A percentile compares a stretch with the other conserved stretches of the same genome.
Evolutionary conservation across 2,329 filamentous ascomycete species (phyloP).

Genomic region (Metarhizium guizhouense): DNA sequence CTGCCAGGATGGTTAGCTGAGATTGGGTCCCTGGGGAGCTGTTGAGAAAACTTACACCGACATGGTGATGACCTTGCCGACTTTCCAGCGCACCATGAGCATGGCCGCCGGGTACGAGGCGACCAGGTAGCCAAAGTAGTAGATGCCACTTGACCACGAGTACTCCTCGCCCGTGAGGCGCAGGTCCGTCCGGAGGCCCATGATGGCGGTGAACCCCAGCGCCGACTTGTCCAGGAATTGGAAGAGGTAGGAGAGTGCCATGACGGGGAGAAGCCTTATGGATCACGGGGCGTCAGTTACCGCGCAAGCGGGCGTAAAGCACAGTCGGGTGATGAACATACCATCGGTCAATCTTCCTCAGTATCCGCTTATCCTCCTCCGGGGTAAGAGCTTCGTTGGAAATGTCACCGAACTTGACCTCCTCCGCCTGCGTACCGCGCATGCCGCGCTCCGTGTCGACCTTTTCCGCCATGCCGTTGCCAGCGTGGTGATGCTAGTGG

Average conservation of each 20-base stretch:
- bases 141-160: slow-evolving; percentile 40
- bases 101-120: slow-evolving; percentile 17
- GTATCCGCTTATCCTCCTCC: slow-evolving; percentile 37
- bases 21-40: no score
- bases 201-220: slow-evolving; percentile 40
- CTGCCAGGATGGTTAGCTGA: slow-evolving; percentile 1
- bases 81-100: slow-evolving; percentile 16
- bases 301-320: not conserved
- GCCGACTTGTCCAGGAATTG: slow-evolving; percentile 54
- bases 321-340: slow-evolving; percentile 26
- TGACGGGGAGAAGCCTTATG: slow-evolving; percentile 39
- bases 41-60: slow-evolving; percentile 10
- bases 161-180: slow-evolving; percentile 39
- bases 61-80: slow-evolving; percentile 18
- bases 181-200: slow-evolving; percentile 37
- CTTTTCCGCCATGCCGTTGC: not conserved
- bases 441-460: not conserved
- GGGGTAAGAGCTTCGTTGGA: slow-evolving; percentile 8
- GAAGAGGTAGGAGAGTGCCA: slow-evolving; percentile 46
- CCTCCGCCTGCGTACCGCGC: not conserved
- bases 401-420: not conserved
- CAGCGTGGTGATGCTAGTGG: not conserved
- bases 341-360: slow-evolving; percentile 50
- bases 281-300: not conserved
- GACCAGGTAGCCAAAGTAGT: slow-evolving; percentile 41